Evolutionary conservation across 2,329 filamentous ascomycete genomes (phyloP).

Genomic region (Penicillium sp.): DNA sequence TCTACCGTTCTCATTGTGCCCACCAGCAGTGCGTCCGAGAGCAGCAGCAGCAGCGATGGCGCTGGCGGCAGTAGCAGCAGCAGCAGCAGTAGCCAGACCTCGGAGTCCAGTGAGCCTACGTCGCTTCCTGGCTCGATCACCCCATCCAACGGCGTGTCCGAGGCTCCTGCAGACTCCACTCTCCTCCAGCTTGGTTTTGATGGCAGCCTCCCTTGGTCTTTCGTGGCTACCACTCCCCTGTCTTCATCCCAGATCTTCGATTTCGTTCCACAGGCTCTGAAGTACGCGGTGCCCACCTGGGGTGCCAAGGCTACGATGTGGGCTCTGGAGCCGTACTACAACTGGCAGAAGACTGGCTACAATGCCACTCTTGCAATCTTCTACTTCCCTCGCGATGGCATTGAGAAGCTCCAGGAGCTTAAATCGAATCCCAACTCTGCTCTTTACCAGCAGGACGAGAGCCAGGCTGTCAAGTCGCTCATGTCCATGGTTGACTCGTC

Average conservation of each 20-base stretch:
- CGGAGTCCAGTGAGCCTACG: constrained; percentile 57
- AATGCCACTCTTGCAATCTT: constrained; percentile 76
- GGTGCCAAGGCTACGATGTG: constrained; percentile 61
- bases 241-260: constrained; percentile 83
- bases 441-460: constrained; percentile 66
- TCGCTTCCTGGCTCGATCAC: constrained; percentile 72
- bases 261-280: constrained; percentile 69
- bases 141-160: constrained; percentile 59
- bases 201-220: constrained; percentile 76
- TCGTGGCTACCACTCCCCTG: constrained; percentile 68
- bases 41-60: constrained; percentile 30
- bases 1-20: constrained; percentile 23
- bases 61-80: constrained; percentile 25
- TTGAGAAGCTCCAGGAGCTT: constrained; percentile 65
- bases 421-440: constrained; percentile 68
- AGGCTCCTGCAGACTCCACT: constrained; percentile 61
- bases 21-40: constrained; percentile 11
- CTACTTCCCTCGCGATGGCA: constrained; percentile 69
- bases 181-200: constrained; percentile 83
- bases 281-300: constrained; percentile 56
- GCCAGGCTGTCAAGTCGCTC: constrained; percentile 65
- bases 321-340: constrained; percentile 74
- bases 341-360: constrained; percentile 63
- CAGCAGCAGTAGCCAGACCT: no score
- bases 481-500: constrained; percentile 80